Evolutionary conservation across 1,284 basidiomycete species (phyloP), one percentile per base, ranked within the genome.

Genomic region (Phylloboletellus chloephorus): DNA sequence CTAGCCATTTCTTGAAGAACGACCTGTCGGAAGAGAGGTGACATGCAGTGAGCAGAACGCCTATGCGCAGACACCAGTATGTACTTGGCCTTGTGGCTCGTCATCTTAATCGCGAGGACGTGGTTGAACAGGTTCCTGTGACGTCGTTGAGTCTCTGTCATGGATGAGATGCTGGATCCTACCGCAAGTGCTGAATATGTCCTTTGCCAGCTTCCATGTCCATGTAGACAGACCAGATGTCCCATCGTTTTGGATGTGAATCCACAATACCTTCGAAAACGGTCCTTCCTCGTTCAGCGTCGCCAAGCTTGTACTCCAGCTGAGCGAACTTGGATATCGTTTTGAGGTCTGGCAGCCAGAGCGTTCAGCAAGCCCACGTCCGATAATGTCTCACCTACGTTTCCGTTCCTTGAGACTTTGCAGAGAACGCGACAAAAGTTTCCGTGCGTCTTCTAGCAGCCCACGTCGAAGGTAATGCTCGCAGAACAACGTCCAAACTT

Each of bases 1-100:
- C 82, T 28, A 98, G 72, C 91, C 95, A 98, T 66, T 98, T 98
- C 66, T 99, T 98, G 77, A 98, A 96, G 63, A 95, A 83, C 28
- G 82, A 79, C 66, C 87, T 88, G 28, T 26, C n/a, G n/a, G n/a
- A n/a, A n/a, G n/a, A n/a, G n/a, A n/a, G 33, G 43, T 43, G 24
- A 52, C 42, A 38, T 12, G 22, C 46, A 42, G 37, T 54, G 19
- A 52, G 35, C 33, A 32, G 22, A 7, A 30, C 22, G 12, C n/a
- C 20, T 1, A 23, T 7, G 45, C 39, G 23, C 9, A 21, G 35
- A 33, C 26, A 19, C 26, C 13, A 31, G 10, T 21, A 63, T 78
- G 52, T 61, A 91, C 88, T 95, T 95, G 40, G 90, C 91, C 68
- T 95, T 94, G 63, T 96, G 93, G 55, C 81, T 88, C 6, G 90